Evolutionary conservation across 2,329 filamentous ascomycete species (phyloP).

Genomic region (Arthroderma sp.): DNA sequence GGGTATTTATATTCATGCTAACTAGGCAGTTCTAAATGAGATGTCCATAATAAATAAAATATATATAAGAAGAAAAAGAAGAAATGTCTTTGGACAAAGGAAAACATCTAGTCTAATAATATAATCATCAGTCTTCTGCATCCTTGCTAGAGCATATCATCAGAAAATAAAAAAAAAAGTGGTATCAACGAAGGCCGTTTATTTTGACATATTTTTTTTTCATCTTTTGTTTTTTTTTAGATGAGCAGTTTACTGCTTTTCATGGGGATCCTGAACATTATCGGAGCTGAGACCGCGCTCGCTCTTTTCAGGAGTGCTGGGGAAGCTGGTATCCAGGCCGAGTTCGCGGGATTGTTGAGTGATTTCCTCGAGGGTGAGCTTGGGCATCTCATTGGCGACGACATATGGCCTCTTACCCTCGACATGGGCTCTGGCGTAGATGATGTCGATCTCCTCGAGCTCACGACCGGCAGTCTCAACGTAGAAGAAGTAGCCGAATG

Average conservation of each 20-base stretch:
- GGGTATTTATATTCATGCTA: no score
- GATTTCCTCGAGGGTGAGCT: slow-evolving; percentile 3
- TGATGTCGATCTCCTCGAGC: slow-evolving; percentile 20
- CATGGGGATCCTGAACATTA: background rate
- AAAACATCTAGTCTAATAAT: no score
- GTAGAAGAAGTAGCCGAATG: slow-evolving; percentile 34
- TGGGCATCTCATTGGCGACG: slow-evolving; percentile 2
- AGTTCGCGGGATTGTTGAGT: background rate
- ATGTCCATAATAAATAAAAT: no score
- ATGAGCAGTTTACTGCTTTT: background rate
- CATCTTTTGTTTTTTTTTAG: no score
- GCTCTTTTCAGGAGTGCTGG: background rate
- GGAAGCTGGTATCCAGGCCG: background rate
- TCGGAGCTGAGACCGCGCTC: background rate
- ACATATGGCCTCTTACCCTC: slow-evolving; percentile 3
- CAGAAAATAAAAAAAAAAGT: no score
- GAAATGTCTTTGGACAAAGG: no score
- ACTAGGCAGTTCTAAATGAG: no score
- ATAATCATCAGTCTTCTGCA: no score
- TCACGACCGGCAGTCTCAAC: slow-evolving; percentile 40
- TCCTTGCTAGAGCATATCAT: no score
- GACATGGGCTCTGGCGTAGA: slow-evolving; percentile 18
- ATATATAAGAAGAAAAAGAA: no score
- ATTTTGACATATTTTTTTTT: no score
- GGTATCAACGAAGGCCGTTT: no score